A percentile compares a stretch with the other conserved stretches of the same genome.
Evolutionary conservation across 2,329 filamentous ascomycete species (phyloP).

Genomic region (Dryadomyces quercus-mongolicae): DNA sequence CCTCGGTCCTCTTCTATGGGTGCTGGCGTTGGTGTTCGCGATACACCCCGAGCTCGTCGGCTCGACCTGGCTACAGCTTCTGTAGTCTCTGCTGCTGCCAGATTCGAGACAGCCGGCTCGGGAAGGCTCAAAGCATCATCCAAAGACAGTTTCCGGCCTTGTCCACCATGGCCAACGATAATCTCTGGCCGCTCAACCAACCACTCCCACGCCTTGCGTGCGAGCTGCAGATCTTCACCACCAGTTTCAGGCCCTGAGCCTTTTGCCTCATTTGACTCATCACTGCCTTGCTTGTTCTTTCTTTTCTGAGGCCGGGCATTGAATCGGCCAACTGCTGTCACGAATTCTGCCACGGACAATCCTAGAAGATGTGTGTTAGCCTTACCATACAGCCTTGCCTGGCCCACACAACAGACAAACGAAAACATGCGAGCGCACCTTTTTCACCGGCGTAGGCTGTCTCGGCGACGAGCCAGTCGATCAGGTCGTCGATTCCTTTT

Average conservation of each 20-base stretch:
- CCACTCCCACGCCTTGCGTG: conserved; percentile 30
- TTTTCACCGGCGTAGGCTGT: conserved; percentile 29
- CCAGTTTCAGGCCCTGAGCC: not conserved
- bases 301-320: not conserved
- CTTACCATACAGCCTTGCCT: not conserved
- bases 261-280: not conserved
- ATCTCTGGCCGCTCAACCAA: conserved; percentile 27
- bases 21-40: not conserved
- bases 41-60: not conserved
- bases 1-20: conserved; percentile 4
- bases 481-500: conserved; percentile 30
- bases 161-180: conserved; percentile 22
- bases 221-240: conserved; percentile 14
- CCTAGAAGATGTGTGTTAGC: conserved; percentile 8
- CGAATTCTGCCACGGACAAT: conserved; percentile 12
- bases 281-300: not conserved
- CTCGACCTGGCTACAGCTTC: not conserved
- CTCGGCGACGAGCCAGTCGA: conserved; percentile 30
- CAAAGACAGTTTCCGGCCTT: conserved; percentile 25
- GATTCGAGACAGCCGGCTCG: conserved; percentile 14
- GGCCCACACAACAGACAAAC: not conserved
- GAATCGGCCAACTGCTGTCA: conserved; percentile 12
- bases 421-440: conserved; percentile 19
- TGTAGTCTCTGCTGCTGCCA: not conserved
- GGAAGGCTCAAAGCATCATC: conserved; percentile 26